Evolutionary conservation across 1,284 basidiomycete genomes (phyloP).

Genomic region (Mycosarcoma maydis): DNA sequence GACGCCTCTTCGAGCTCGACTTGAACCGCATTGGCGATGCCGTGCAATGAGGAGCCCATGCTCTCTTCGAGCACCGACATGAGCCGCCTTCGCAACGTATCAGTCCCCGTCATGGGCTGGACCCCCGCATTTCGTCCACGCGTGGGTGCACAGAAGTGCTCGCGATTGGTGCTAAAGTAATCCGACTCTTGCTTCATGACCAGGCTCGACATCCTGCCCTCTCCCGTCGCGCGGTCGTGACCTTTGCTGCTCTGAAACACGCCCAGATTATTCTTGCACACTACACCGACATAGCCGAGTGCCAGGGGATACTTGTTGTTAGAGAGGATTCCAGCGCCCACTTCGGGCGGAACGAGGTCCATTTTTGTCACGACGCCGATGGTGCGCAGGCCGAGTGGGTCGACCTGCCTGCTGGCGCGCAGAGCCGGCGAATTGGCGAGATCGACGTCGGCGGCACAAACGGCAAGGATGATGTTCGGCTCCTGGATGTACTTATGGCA

Average conservation of each 20-base stretch:
- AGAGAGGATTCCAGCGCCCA: constrained; percentile 81
- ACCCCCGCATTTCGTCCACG: constrained; percentile 69
- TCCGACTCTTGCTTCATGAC: constrained; percentile 79
- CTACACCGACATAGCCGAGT: constrained; percentile 96
- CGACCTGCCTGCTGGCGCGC: constrained; percentile 89
- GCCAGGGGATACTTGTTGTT: constrained; percentile 97
- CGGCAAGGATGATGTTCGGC: constrained; percentile 96
- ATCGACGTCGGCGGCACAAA: constrained; percentile 98
- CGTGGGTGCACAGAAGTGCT: constrained; percentile 74
- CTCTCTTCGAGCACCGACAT: constrained; percentile 97
- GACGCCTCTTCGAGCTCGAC: constrained; percentile 94
- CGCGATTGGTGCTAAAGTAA: constrained; percentile 79
- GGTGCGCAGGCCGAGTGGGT: constrained; percentile 91
- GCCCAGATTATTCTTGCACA: constrained; percentile 71
- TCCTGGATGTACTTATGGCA: constrained; percentile 98
- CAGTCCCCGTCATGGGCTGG: constrained; percentile 79
- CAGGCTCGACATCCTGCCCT: constrained; percentile 68
- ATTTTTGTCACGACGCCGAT: constrained; percentile 99
- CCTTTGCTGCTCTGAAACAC: constrained; percentile 49
- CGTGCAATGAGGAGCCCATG: constrained; percentile 93
- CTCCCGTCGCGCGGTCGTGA: constrained; percentile 43
- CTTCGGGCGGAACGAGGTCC: constrained; percentile 89
- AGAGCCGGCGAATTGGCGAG: constrained; percentile 96
- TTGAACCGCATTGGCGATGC: constrained; percentile 95
- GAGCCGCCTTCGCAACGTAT: constrained; percentile 83